Base-by-base conservation (phyloP, 2,329 filamentous ascomycete genomes). In the Colletotrichum phormii region DNA sequence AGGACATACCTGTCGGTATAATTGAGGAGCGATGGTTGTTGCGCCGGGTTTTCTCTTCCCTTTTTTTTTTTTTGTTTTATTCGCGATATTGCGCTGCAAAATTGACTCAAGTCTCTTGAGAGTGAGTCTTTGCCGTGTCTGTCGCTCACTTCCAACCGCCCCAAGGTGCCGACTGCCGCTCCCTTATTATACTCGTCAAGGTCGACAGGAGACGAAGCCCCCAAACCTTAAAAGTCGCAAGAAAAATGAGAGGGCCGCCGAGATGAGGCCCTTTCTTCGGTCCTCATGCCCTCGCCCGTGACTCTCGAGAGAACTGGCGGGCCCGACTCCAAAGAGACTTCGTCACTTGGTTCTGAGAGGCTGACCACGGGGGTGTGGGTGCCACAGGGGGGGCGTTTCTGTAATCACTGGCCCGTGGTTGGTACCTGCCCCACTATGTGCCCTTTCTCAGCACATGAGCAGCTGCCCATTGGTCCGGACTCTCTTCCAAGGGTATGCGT, bases 401-500 rank as follows among this genome's bases (percentile, higher is more conserved):
- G 64, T 63, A 35, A 59, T 59, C 37, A 68, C 26, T 68, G n/a
- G 58, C 62, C 46, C 35, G 62, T 71, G 55, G 67, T 71, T 71
- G 57, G 63, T 64, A 58, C 35, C 18, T 18, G 57, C 24, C 29
- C 64, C 64, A 58, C 29, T n/a, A 4, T 33, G 2, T 68, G 42
- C 57, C 46, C 64, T 63, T 69, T 72, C 64, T 35, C 31, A 68
- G 64, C 51, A 33, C 57, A 37, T 26, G 31, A 64, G 42, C 53
- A 15, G 33, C 37, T 26, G 31, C 24, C 58, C 42, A 72, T 72
- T 72, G 69, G 69, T 42, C 7, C 33, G 15, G 13, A 3, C 9
- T 49, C 1, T 1, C 24, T 26, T 4, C n/a, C 42, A n/a, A 53
- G 37, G 31, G 13, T 29, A 24, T 15, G 58, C 26, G 42, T 72